Evolutionary conservation across 164 flowering plant genomes (phyloP).

Genomic region (Nelumbo lutea): DNA sequence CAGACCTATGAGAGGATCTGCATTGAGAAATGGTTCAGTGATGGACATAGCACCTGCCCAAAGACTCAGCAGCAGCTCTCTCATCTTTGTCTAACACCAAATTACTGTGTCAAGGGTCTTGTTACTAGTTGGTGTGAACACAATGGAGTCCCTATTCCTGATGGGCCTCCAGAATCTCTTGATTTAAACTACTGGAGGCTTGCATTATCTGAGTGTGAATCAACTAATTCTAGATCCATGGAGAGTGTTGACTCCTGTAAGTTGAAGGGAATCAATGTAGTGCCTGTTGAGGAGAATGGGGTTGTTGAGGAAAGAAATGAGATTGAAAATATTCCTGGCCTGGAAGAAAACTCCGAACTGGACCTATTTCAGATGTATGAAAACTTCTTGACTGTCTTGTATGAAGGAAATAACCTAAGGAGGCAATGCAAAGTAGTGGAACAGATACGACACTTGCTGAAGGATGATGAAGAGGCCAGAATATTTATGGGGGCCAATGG

Average conservation of each 20-base stretch:
- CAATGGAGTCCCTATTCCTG: constrained; percentile 67
- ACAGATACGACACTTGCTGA: constrained; percentile 61
- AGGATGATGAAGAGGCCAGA: constrained; percentile 94
- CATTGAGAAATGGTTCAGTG: constrained; percentile 97
- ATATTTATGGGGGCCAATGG: constrained; percentile 88
- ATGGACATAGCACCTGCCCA: constrained; percentile 92
- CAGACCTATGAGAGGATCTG: constrained; percentile 94
- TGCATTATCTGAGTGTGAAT: constrained; percentile 64
- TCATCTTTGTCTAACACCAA: constrained; percentile 86
- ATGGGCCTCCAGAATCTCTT: constrained; percentile 88
- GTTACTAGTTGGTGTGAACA: constrained; percentile 96
- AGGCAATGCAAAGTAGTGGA: constrained; percentile 66
- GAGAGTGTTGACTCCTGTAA: constrained; percentile 50
- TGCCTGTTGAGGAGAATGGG: constrained; percentile 64
- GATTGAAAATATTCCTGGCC: constrained; percentile 27
- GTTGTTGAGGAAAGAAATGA: constrained; percentile 43
- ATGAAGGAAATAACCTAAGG: constrained; percentile 37
- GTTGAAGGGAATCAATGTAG: constrained; percentile 69
- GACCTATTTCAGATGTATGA: constrained; percentile 45
- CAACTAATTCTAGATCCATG: constrained; percentile 52
- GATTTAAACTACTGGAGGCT: constrained; percentile 93
- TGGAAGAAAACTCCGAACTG: constrained; percentile 32
- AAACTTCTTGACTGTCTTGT: constrained; percentile 44
- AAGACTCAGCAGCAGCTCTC: constrained; percentile 91
- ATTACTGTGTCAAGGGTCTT: constrained; percentile 95